Percentiles rank a stretch among this genome's conserved stretches.
Conservation (phyloP, 2,329 filamentous ascomycete genomes). For the Cladorrhinum sp. region DNA sequence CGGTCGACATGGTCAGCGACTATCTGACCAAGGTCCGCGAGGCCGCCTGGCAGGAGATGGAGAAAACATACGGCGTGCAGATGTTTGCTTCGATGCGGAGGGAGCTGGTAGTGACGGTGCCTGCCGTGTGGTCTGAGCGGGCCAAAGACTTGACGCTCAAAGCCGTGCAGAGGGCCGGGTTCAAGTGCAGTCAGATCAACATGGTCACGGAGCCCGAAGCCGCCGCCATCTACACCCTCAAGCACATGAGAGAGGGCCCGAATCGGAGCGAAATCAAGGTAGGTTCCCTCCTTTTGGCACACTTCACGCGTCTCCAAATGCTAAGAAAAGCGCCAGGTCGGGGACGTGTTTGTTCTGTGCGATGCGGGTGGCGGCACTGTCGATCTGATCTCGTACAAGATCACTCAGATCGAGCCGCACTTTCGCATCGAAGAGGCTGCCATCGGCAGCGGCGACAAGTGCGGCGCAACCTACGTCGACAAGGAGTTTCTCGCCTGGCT, state of each 20-base stretch:
- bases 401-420: conserved; percentile 7
- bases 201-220: neutral
- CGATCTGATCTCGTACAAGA: conserved; percentile 13
- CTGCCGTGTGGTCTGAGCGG: conserved; percentile 26
- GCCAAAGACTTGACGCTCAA: conserved; percentile 23
- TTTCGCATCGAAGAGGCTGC: conserved; percentile 11
- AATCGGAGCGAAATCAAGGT: neutral
- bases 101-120: conserved; percentile 24
- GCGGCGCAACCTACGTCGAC: conserved; percentile 19
- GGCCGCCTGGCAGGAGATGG: conserved; percentile 16
- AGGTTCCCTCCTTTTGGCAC: too few species aligned
- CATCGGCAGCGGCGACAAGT: conserved; percentile 18
- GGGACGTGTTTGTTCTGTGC: neutral
- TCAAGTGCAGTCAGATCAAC: neutral
- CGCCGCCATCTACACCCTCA: neutral
- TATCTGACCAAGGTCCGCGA: conserved; percentile 28
- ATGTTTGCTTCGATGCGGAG: conserved; percentile 8
- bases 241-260: neutral
- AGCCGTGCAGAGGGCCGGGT: conserved; percentile 14
- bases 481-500: conserved; percentile 20
- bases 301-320: too few species aligned
- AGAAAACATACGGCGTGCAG: conserved; percentile 23
- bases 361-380: neutral
- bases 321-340: neutral
- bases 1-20: conserved; percentile 32